Base-by-base conservation (phyloP, 23 red algal species). In the Agarophyton chilense region DNA sequence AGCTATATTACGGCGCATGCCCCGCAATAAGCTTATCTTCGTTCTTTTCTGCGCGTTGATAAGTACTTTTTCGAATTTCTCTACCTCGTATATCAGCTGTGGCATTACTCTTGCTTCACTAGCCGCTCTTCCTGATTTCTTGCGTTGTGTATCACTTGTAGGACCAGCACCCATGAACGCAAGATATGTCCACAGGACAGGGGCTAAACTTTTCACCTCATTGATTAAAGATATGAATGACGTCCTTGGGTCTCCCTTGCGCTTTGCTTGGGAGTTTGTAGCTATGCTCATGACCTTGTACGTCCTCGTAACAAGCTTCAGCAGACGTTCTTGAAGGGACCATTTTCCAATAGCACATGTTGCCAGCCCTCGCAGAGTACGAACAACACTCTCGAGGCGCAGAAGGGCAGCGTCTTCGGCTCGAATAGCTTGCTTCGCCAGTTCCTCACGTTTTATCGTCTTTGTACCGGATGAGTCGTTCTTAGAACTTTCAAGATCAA, bases 11-110 rank as follows among this genome's bases (percentile, higher is more conserved):
- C 88, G 88, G 14, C 75, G 61, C 75, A 91, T 81, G 52, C 77
- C 88, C 47, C 88, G 75, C 21, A 91, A 52, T 4, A 91, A 64
- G 45, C 63, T 91, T 5, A 91, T 82, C 61, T 66, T 81, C 39
- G 88, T 91, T 56, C 64, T 31, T 60, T 91, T 91, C 39, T 91
- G 88, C n/a, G 70, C 88, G 13, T 51, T 60, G 26, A 91, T 91
- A 26, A 91, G 88, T 32, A 82, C 62, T 43, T 91, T 81, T 61
- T 91, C 75, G 60, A 91, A 91, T 29, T 35, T 81, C 61, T 91
- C 88, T 26, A 82, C 77, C 22, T 91, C 88, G 35, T 91, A 91
- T 49, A 91, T 65, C 33, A 91, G 32, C 38, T 91, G 88, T 19
- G 88, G 76, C 77, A 82, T 91, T 19, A 91, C 46, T 38, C 75